phyloP scores from a whole-genome alignment of 2,329 filamentous ascomycete genomes.

The Ramichloridium luteum region DNA sequence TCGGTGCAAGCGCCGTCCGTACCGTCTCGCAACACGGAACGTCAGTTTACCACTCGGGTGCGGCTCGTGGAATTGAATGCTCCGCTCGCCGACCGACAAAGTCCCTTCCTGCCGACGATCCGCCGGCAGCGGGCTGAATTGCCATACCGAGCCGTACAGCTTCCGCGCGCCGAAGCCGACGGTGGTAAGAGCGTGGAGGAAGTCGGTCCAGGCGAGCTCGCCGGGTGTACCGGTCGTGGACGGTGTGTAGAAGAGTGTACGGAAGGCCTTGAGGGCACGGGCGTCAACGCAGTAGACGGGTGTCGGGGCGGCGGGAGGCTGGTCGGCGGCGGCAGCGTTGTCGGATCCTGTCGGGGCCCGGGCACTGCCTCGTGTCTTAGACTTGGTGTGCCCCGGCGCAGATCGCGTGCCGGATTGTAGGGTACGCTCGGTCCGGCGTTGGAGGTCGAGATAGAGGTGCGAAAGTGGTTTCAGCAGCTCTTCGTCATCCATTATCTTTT shows the following conservation, averaged over 20 bases:
- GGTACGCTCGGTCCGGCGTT: slow-evolving; percentile 10
- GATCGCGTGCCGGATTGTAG: too few relatives aligned
- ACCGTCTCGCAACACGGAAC: slow-evolving; percentile 32
- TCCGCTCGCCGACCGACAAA: slow-evolving; percentile 27
- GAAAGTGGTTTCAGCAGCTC: slow-evolving; percentile 14
- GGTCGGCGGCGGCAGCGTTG: not conserved
- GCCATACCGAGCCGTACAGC: slow-evolving; percentile 48
- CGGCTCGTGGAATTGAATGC: slow-evolving; percentile 49
- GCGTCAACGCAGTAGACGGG: slow-evolving; percentile 25
- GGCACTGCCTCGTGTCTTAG: slow-evolving; percentile 7
- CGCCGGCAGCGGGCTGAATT: slow-evolving; percentile 35
- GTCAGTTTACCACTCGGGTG: slow-evolving; percentile 42
- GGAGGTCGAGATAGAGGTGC: slow-evolving; percentile 16
- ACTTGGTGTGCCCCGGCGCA: too few relatives aligned
- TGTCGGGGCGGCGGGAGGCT: not conserved
- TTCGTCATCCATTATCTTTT: too few relatives aligned
- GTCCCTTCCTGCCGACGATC: too few relatives aligned
- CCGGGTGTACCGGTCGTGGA: slow-evolving; percentile 28
- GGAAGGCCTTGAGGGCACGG: slow-evolving; percentile 32
- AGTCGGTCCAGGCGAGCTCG: slow-evolving; percentile 34
- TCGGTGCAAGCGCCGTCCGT: slow-evolving; percentile 36
- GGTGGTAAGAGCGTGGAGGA: slow-evolving; percentile 42
- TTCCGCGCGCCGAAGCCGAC: slow-evolving; percentile 42
- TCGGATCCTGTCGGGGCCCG: not conserved
- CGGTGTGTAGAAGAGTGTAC: slow-evolving; percentile 29